A percentile compares a stretch with the other conserved stretches of the same genome.
Conservation (phyloP, 768 basidiomycete genomes). For the Serendipita sp. region DNA sequence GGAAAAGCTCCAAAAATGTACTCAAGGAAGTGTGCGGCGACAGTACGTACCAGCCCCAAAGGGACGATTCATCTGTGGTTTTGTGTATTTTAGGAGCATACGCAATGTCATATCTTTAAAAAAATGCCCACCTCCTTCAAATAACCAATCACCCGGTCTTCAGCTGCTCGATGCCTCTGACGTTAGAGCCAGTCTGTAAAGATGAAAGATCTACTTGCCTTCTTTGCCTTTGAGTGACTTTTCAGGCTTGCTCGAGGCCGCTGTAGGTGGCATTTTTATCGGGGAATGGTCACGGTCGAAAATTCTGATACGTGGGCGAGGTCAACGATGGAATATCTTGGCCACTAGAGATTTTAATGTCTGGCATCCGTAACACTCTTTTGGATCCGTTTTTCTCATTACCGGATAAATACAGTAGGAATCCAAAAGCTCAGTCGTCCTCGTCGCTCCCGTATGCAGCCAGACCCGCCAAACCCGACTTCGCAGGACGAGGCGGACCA, state of each 20-base stretch:
- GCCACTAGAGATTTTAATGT: not conserved
- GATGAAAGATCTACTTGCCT: slow-evolving; percentile 25
- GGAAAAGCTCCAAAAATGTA: not conserved
- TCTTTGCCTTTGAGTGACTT: slow-evolving; percentile 55
- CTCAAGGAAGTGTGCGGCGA: not conserved
- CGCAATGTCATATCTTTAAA: slow-evolving; percentile 10
- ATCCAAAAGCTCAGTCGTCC: slow-evolving; percentile 23
- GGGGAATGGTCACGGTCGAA: not conserved
- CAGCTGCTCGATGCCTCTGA: slow-evolving; percentile 29
- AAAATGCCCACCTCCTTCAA: slow-evolving; percentile 41
- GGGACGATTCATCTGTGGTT: slow-evolving; percentile 72
- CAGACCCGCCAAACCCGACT: slow-evolving; percentile 39
- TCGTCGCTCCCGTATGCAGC: slow-evolving; percentile 69
- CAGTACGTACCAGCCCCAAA: slow-evolving; percentile 47
- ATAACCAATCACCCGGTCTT: slow-evolving; percentile 63
- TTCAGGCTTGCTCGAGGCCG: not conserved
- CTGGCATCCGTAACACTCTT: not conserved
- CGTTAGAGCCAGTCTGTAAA: not conserved
- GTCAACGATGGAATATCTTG: not conserved
- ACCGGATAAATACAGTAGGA: slow-evolving; percentile 11
- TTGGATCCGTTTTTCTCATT: slow-evolving; percentile 8
- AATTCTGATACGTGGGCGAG: not conserved
- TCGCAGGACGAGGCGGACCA: slow-evolving; percentile 19
- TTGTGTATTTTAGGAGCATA: slow-evolving; percentile 1
- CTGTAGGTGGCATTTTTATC: not conserved